Evolutionary conservation across 768 basidiomycete genomes (phyloP), one percentile per base, ranked within the genome.

Genomic region (Suillus subalutaceus): DNA sequence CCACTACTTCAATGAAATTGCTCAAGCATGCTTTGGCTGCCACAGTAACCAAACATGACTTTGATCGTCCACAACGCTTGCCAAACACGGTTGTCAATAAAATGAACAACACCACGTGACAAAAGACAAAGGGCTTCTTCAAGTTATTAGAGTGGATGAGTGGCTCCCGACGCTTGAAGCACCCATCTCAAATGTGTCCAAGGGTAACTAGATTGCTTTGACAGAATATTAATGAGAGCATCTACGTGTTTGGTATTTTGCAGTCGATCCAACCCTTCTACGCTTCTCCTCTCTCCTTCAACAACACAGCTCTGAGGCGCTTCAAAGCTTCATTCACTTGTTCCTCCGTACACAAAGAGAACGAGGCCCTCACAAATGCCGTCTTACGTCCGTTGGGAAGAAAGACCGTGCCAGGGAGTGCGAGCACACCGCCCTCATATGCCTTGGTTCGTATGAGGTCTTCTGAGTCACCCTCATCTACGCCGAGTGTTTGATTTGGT

Each of bases 341-440:
- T 41, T 87, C 85, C 64, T 85, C 85, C 1, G 81, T 79, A 23
- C 87, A 79, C 65, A 92, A 74, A 73, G 92, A 93, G 79, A 97
- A 97, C 46, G 92, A 83, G 20, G 93, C 92, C 52, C 96, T 85
- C 37, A 96, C 91, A 73, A 90, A 93, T 30, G 88, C 81, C 8
- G 90, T 89, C 73, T 83, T 87, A 48, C 84, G 79, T 15, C 87
- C 89, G 66, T 84, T 87, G 18, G 95, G 93, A 64, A 90, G 81
- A 80, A 96, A 96, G 23, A 88, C 88, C 2, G 85, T 88, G 18
- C 96, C 96, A 1, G 96, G 96, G 13, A 97, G 84, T 20, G 92
- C 94, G n/a, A 97, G 86, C 9, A 97, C 92, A 23, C 94, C 95
- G 30, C 86, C 85, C 69, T 89, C 87, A 64, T 92, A 84, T 12